Base-by-base conservation (phyloP, 352 stramenopile genomes). In the Phytophthora lateralis region DNA sequence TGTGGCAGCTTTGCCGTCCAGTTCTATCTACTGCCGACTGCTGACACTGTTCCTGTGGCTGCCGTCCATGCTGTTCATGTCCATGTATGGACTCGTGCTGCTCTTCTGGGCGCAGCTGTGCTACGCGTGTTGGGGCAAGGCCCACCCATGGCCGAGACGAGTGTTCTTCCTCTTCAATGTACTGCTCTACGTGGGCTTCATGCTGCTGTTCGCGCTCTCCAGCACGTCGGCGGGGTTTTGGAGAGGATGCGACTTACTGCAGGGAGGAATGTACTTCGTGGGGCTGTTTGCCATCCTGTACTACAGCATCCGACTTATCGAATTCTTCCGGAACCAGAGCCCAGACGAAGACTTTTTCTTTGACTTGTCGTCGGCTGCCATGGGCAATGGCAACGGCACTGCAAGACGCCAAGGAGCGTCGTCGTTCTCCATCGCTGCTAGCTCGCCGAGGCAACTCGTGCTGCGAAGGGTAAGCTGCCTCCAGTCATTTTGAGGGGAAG, bases 31-130 rank as follows among this genome's bases (percentile, higher is more conserved):
- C 65, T 71, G 64, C 53, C 70, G 73, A 7, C 54, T 92, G 49
- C 67, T 88, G 27, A 68, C 71, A 32, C 57, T 91, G 35, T 88
- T 94, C 59, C 60, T 91, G 15, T 90, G 84, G 77, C 70, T 94
- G 12, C 85, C 85, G 24, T 80, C 78, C 54, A 83, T 94, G 66
- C 73, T 94, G n/a, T 94, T 92, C 47, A 73, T 92, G 62, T 88
- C 79, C 56, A 94, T 90, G 78, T 92, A 94, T 51, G 82, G 79
- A 9, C 80, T 94, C 27, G 81, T 94, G 67, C 72, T 94, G 65
- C 80, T 94, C 43, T 94, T 94, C 50, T 92, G 83, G 76, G 82
- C 85, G 14, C 82, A 92, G 48, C 64, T 94, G n/a, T 94, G 85
- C 69, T 91, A 91, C 66, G 82, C 85, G 5, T 91, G 83, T 63